A percentile compares a stretch with the other conserved stretches of the same genome.
phyloP scores from a whole-genome alignment of 2,329 filamentous ascomycete genomes.

The Pseudopyrenochaeta lycopersici region DNA sequence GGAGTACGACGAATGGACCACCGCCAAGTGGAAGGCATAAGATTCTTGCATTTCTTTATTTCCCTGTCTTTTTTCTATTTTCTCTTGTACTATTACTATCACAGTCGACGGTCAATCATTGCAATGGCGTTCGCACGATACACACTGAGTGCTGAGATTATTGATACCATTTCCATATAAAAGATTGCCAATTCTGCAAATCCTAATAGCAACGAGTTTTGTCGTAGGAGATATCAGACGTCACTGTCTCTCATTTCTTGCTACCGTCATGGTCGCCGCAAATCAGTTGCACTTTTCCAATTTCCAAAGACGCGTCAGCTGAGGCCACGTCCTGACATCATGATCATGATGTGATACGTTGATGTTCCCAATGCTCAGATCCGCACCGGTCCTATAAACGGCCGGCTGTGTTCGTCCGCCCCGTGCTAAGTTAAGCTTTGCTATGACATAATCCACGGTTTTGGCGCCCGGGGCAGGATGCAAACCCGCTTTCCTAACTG shows the following conservation, averaged over 20 bases:
- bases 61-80: conserved; percentile 3
- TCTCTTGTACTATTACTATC: not conserved
- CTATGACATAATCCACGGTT: conserved; percentile 8
- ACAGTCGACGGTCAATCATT: conserved; percentile 4
- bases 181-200: not conserved
- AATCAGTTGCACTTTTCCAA: not conserved
- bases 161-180: conserved; percentile 3
- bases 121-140: conserved; percentile 13
- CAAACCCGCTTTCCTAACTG: not conserved
- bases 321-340: not conserved
- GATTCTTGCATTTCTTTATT: not conserved
- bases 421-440: conserved; percentile 8
- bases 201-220: not conserved
- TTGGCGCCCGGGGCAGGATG: not conserved
- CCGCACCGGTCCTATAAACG: not conserved
- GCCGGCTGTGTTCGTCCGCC: not conserved
- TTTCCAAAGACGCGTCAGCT: not conserved
- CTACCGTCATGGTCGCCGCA: not conserved
- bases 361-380: not conserved
- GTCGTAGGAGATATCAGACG: not conserved
- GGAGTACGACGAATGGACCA: conserved; percentile 48
- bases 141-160: not conserved
- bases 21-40: conserved; percentile 50
- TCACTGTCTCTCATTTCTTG: too few relatives aligned
- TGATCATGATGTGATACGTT: not conserved